Base-by-base conservation (phyloP, 2,329 filamentous ascomycete species). In the Podosphaera xanthii region DNA sequence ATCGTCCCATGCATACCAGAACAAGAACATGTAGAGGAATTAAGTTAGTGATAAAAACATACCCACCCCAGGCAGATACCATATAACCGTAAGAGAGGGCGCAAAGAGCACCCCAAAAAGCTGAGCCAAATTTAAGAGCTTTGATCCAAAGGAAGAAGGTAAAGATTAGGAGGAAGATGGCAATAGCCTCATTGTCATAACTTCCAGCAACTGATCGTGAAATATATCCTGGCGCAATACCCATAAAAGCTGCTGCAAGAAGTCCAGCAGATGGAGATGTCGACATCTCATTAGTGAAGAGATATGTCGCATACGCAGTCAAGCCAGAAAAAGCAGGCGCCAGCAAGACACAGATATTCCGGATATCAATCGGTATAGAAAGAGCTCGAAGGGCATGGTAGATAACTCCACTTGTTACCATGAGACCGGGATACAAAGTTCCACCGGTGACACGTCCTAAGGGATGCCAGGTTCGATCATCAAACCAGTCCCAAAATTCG, bases 101-200 rank as follows among this genome's bases (percentile, higher is more conserved):
- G 66, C 90, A 92, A 63, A 96, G 77, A 44, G 87, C 90, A 66
- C 89, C 91, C 91, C 91, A 98, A 72, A 96, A 86, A 71, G 94
- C 89, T 57, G 92, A 97, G 34, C 92, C 92, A 60, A 89, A 80
- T 77, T 98, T 98, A 65, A 98, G 79, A 30, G 92, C 88, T 79
- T 97, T 97, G 75, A 98, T 95, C 92, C 92, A 98, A 58, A 98
- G 81, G 74, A 83, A 98, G 74, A 98, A 98, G 70, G 92, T 98
- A 72, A 95, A 96, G 64, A 98, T 92, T 38, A 98, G 80, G 66
- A 98, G 77, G 77, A 98, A 98, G 71, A 98, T 98, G 68, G 92
- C 90, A 75, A 98, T 98, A 65, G 92, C 92, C 75, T 98, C 92
- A 76, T 98, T 97, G 73, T 98, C 92, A 75, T 98, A 98, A 72